Evolutionary conservation across 2,329 filamentous ascomycete species (phyloP).

Genomic region (Nigrospora oryzae): DNA sequence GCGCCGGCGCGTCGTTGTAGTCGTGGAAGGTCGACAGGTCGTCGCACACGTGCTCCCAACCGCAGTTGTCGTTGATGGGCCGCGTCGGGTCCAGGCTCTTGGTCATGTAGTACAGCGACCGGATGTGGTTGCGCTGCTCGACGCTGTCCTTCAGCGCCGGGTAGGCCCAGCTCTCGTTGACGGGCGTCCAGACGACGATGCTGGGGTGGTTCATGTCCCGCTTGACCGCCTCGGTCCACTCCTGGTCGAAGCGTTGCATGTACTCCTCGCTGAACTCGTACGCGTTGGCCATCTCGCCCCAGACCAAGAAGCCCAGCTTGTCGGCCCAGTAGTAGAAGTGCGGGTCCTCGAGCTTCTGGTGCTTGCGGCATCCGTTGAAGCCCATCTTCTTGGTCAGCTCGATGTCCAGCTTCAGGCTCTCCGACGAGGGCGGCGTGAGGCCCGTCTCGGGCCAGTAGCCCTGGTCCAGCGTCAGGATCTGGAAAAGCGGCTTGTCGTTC

Average conservation of each 20-base stretch:
- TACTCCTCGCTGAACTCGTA: slow-evolving; percentile 54
- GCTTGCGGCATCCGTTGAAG: slow-evolving; percentile 57
- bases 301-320: slow-evolving; percentile 51
- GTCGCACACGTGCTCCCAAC: slow-evolving; percentile 59
- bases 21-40: slow-evolving; percentile 63
- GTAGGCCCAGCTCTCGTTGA: slow-evolving; percentile 59
- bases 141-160: slow-evolving; percentile 44
- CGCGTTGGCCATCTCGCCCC: slow-evolving; percentile 57
- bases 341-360: slow-evolving; percentile 57
- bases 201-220: slow-evolving; percentile 59
- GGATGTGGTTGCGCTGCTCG: slow-evolving; percentile 55
- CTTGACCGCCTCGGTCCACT: slow-evolving; percentile 56
- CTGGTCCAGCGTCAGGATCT: slow-evolving; percentile 51
- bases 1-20: slow-evolving; percentile 49
- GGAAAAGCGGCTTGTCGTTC: slow-evolving; percentile 51
- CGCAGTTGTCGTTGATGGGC: slow-evolving; percentile 63
- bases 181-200: slow-evolving; percentile 58
- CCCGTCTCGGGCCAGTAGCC: slow-evolving; percentile 56
- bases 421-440: slow-evolving; percentile 45
- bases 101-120: slow-evolving; percentile 54
- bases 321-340: slow-evolving; percentile 55
- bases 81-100: slow-evolving; percentile 57
- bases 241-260: slow-evolving; percentile 50
- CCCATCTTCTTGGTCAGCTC: slow-evolving; percentile 50
- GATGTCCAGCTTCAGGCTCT: slow-evolving; percentile 41